phyloP scores from a whole-genome alignment of 2,329 filamentous ascomycete species.

The Cladobotryum mycophilum region DNA sequence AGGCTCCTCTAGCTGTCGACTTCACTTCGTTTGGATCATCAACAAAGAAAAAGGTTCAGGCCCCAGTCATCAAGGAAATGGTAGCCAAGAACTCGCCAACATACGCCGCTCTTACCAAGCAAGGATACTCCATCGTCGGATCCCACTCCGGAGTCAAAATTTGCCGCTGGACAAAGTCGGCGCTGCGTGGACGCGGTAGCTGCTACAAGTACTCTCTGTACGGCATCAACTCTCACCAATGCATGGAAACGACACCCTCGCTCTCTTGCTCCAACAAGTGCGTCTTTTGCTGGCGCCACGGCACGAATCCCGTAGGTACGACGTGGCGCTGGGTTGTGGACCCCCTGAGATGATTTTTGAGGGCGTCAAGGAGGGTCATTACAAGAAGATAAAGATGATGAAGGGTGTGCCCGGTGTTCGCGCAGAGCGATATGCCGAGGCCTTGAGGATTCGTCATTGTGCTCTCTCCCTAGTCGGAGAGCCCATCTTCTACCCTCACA shows the following conservation, averaged over 20 bases:
- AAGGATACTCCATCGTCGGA: constrained; percentile 92
- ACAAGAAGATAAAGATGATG: constrained; percentile 97
- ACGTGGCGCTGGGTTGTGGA: constrained; percentile 97
- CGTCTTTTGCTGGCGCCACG: constrained; percentile 98
- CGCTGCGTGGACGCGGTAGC: constrained; percentile 82
- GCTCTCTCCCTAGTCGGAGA: constrained; percentile 89
- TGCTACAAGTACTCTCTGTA: constrained; percentile 99
- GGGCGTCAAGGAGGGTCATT: constrained; percentile 86
- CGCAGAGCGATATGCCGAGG: constrained; percentile 86
- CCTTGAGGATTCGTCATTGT: constrained; percentile 88
- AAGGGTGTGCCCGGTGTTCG: constrained; percentile 88
- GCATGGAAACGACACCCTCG: constrained; percentile 96
- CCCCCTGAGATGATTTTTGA: constrained; percentile 83
- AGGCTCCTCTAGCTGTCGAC: constrained; percentile 65
- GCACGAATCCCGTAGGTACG: constrained; percentile 93
- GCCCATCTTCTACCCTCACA: constrained; percentile 97
- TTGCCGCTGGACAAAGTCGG: constrained; percentile 97
- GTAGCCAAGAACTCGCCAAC: constrained; percentile 87
- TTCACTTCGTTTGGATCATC: constrained; percentile 67
- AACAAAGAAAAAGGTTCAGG: constrained; percentile 37
- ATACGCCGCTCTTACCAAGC: constrained; percentile 82
- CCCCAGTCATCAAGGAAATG: constrained; percentile 72
- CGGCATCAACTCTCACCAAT: constrained; percentile 91
- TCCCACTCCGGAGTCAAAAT: constrained; percentile 96
- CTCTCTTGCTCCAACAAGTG: constrained; percentile 97